phyloP scores from a whole-genome alignment of 306 rosid genomes.

The Hippophae tibetana region DNA sequence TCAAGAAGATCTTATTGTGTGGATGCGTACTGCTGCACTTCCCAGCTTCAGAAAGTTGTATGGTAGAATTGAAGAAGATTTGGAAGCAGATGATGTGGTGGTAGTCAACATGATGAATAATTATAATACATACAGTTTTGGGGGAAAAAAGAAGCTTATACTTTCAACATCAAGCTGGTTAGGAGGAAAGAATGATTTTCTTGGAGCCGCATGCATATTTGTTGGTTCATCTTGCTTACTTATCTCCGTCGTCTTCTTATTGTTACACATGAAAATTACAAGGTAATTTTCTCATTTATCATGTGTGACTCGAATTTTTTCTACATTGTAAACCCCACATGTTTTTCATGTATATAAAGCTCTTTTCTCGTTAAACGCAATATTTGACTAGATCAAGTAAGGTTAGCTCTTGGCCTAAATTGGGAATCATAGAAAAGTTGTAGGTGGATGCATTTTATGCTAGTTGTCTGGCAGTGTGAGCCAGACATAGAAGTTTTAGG shows the following conservation, averaged over 20 bases:
- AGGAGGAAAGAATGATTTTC: slow-evolving; percentile 94
- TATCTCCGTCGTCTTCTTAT: slow-evolving; percentile 54
- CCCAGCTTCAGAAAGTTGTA: slow-evolving; percentile 88
- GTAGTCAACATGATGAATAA: slow-evolving; percentile 57
- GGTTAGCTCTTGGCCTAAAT: too few relatives aligned
- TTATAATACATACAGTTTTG: slow-evolving; percentile 88
- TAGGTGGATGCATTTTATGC: too few relatives aligned
- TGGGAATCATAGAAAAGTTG: too few relatives aligned
- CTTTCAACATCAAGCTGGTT: slow-evolving; percentile 83
- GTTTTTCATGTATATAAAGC: too few relatives aligned
- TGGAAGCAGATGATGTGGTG: slow-evolving; percentile 72
- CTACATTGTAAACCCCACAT: not conserved
- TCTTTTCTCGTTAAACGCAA: too few relatives aligned
- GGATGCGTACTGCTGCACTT: slow-evolving; percentile 99
- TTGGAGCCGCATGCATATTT: slow-evolving; percentile 64
- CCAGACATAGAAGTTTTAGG: too few relatives aligned
- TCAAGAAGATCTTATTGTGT: slow-evolving; percentile 94
- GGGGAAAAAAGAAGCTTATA: slow-evolving; percentile 79
- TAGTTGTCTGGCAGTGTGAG: too few relatives aligned
- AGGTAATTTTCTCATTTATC: slow-evolving; percentile 38
- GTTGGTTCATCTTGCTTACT: slow-evolving; percentile 61
- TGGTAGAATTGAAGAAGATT: slow-evolving; percentile 85
- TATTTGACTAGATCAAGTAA: too few relatives aligned
- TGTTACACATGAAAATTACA: slow-evolving; percentile 65
- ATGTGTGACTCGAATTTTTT: not conserved